phyloP scores from a whole-genome alignment of 2,329 filamentous ascomycete genomes.

The Arachnomyces sp. region DNA sequence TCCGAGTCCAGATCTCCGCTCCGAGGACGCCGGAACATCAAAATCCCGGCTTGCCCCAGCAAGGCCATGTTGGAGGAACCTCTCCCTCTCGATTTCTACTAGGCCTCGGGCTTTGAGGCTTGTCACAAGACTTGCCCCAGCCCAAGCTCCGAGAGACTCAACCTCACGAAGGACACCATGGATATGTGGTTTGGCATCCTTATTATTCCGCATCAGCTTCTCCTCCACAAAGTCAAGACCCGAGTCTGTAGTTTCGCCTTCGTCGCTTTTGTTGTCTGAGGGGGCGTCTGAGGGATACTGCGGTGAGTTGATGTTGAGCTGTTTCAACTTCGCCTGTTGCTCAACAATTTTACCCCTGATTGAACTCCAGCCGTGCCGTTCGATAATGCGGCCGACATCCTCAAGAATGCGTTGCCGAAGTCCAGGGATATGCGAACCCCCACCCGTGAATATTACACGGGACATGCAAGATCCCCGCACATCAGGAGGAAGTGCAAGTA shows the following conservation, averaged over 20 bases:
- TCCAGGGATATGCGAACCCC: conserved; percentile 68
- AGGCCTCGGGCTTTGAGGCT: conserved; percentile 52
- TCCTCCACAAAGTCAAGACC: conserved; percentile 42
- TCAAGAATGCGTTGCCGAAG: conserved; percentile 67
- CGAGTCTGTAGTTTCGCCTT: conserved; percentile 18
- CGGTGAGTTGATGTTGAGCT: conserved; percentile 22
- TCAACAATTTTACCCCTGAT: conserved; percentile 62
- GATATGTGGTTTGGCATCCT: conserved; percentile 26
- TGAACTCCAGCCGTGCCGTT: conserved; percentile 65
- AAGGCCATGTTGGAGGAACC: conserved; percentile 47
- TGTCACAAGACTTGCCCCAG: conserved; percentile 53
- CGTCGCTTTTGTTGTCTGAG: conserved; percentile 10
- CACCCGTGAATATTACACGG: conserved; percentile 77
- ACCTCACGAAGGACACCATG: conserved; percentile 44
- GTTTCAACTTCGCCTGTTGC: conserved; percentile 34
- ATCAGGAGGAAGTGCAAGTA: conserved; percentile 71
- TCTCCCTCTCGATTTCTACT: conserved; percentile 57
- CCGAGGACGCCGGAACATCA: conserved; percentile 27
- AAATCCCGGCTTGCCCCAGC: conserved; percentile 38
- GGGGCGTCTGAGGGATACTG: conserved; percentile 13
- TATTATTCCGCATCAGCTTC: conserved; percentile 29
- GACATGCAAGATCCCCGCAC: conserved; percentile 79
- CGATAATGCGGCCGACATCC: conserved; percentile 61
- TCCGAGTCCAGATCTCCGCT: conserved; percentile 31
- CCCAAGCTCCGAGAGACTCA: conserved; percentile 56